These are phyloP conservation scores for Aurifilum marmelostoma DNA, from an alignment of 2,329 filamentous ascomycete genomes.

Conservation along the genomic window DNA sequence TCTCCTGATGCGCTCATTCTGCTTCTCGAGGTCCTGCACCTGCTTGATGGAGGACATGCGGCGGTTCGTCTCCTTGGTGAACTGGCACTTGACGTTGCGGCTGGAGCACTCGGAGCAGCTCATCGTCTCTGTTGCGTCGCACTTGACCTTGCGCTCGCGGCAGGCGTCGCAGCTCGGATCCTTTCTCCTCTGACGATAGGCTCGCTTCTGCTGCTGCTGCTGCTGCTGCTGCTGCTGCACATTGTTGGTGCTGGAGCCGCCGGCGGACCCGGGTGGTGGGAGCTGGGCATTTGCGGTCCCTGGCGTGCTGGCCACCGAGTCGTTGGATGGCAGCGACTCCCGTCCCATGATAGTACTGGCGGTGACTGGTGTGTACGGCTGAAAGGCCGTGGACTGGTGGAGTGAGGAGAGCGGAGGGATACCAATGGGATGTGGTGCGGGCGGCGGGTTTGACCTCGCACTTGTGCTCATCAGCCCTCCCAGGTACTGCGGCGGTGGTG, in stretches of 20 bases:
- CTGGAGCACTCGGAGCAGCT: slow-evolving; percentile 98
- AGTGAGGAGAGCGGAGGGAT: slow-evolving; percentile 55
- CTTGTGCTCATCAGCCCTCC: slow-evolving; percentile 57
- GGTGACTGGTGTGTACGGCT: slow-evolving; percentile 57
- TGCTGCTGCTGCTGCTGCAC: slow-evolving; percentile 52
- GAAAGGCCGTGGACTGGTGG: slow-evolving; percentile 48
- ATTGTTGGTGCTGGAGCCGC: slow-evolving; percentile 40
- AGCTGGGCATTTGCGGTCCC: slow-evolving; percentile 46
- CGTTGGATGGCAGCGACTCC: slow-evolving; percentile 62
- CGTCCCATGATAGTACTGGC: slow-evolving; percentile 56
- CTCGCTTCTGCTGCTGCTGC: slow-evolving; percentile 80
- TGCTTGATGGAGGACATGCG: slow-evolving; percentile 99
- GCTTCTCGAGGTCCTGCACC: slow-evolving; percentile 94
- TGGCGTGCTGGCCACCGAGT: slow-evolving; percentile 60
- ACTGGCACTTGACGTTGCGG: slow-evolving; percentile 95
- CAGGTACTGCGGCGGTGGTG: slow-evolving; percentile 56
- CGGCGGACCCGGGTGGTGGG: slow-evolving; percentile 35
- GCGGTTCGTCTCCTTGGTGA: slow-evolving; percentile 97
- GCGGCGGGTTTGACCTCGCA: slow-evolving; percentile 52
- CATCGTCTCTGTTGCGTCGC: slow-evolving; percentile 93
- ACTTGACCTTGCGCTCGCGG: slow-evolving; percentile 82
- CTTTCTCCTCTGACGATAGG: slow-evolving; percentile 92
- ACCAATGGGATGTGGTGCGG: slow-evolving; percentile 56
- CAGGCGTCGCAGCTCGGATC: slow-evolving; percentile 98
- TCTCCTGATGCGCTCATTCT: slow-evolving; percentile 77